Evolutionary conservation across 495 filamentous ascomycete species (phyloP), one percentile per base, ranked within the genome.

Genomic region (Tirmania nivea): DNA sequence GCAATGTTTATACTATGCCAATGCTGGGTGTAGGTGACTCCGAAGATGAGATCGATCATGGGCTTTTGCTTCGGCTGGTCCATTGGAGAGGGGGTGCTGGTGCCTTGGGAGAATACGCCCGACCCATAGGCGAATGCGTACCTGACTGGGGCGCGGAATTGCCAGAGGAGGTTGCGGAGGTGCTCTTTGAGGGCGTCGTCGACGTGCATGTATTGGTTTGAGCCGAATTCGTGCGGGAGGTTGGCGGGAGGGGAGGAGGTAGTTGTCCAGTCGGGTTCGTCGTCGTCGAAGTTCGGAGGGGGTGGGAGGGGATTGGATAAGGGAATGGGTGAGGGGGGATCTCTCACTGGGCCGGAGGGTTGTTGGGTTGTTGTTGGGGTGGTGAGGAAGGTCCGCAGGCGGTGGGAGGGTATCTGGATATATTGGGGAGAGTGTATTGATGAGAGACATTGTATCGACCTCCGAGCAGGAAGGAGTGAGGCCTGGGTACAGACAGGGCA

Each of bases 1-100:
- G 70, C 69, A 34, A 97, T 71, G 65, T 97, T 97, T 48, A 97
- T 68, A 17, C 79, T 82, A 69, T 97, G 90, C 87, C 89, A 97
- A 68, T 97, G 90, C 63, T 97, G 84, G 3, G 84, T 87, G 66
- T 94, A 84, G 6, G 82, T 84, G 11, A 96, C 89, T 35, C 90
- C 92, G 59, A 96, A 94, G 54, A 97, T 92, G 61, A 96, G 90
- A 66, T 97, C 90, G 59, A 97, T 94, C 83, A 96, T 92, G n/a
- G 74, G 69, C 57, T 75, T 71, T 21, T 66, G 75, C 17, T 76
- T 68, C 2, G 70, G 65, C 3, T 73, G 67, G 25, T 31, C 25
- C 25, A 31, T 31, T 31, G 25, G 25, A 7, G 25, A 5, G 7
- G 25, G 25, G 14, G 68, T 65, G 50, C 65, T 72, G 39, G 73